Base-by-base conservation (phyloP, 139 green algal species). In the Chlorella ohadii region DNA sequence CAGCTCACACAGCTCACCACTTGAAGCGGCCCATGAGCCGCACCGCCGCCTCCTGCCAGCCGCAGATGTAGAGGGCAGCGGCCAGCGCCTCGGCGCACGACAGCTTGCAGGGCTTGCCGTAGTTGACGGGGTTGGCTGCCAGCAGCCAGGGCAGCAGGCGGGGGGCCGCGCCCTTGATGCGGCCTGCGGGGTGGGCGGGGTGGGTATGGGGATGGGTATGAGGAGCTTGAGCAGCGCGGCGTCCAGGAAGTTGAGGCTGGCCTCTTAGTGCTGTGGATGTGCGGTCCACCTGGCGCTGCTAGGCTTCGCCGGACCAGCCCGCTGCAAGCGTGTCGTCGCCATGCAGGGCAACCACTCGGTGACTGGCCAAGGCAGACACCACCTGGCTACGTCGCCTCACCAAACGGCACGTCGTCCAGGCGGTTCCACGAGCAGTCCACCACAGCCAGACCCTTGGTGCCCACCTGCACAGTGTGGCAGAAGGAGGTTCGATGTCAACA, bases 351-450 rank as follows among this genome's bases (percentile, higher is more conserved):
- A 16, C 44, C 44, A 51, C n/a, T n/a, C n/a, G n/a, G n/a, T n/a
- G 44, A 9, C 44, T 51, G 44, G 7, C 44, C 44, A 6, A 51
- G 44, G 7, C 44, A 51, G 7, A 51, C 44, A 51, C 9, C 19
- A 61, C 28, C 27, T 36, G 9, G 9, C 7, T 12, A 28, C 27
- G 9, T 16, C 6, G 44, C 44, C 71, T 15, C 41, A 82, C 76
- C 76, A 72, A 82, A 82, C 4, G 97, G 97, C 28, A 99, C 97
- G 25, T 98, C 95, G 25, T 98, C 96, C 70, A 99, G 91, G n/a
- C 90, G 83, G 70, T 97, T 97, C 96, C 97, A 99, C 2, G 95
- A 98, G 90, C 97, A 99, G 91, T 99, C 97, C 84, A 99, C 96
- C 27, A 99, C 97, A 7, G 95, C 95, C n/a, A 99, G 87, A 3